Conservation (phyloP, 2,329 filamentous ascomycete genomes). For the Cladophialophora exuberans region DNA sequence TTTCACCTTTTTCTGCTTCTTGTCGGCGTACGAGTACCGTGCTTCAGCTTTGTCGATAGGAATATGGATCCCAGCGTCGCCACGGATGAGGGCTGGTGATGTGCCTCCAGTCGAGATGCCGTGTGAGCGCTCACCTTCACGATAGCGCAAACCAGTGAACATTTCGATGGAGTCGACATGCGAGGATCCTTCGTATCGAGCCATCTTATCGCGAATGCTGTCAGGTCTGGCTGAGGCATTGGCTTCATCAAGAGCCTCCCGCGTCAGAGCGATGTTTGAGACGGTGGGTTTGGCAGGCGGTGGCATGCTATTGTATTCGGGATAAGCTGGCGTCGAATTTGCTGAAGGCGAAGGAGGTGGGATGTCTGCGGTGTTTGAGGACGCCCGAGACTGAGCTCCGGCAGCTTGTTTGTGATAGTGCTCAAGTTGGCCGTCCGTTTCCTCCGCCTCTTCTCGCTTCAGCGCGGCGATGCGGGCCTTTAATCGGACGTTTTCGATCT, state of each 20-base stretch:
- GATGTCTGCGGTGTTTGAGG: conserved; percentile 28
- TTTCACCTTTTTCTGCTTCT: conserved; percentile 81
- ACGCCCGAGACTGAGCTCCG: conserved; percentile 25
- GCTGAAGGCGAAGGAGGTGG: conserved; percentile 24
- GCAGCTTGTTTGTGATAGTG: conserved; percentile 36
- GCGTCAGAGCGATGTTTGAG: conserved; percentile 71
- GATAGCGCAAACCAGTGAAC: conserved; percentile 84
- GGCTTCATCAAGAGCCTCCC: conserved; percentile 77
- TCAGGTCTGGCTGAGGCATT: conserved; percentile 69
- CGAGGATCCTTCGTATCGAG: conserved; percentile 73
- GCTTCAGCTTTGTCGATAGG: conserved; percentile 71
- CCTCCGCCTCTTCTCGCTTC: conserved; percentile 81
- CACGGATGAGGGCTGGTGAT: conserved; percentile 79
- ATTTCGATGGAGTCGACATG: conserved; percentile 91
- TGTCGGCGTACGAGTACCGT: conserved; percentile 58
- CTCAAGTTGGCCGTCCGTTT: conserved; percentile 65
- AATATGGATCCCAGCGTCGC: conserved; percentile 84
- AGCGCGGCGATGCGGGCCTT: conserved; percentile 82
- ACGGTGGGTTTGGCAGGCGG: conserved; percentile 66
- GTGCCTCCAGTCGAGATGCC: conserved; percentile 86
- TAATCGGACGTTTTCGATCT: conserved; percentile 91
- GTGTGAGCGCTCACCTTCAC: conserved; percentile 83
- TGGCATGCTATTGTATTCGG: conserved; percentile 58
- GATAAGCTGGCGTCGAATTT: conserved; percentile 20
- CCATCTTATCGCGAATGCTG: conserved; percentile 83